Base-by-base conservation (phyloP, 371 early-diverging fungal species). In the Rhizopus microsporus region DNA sequence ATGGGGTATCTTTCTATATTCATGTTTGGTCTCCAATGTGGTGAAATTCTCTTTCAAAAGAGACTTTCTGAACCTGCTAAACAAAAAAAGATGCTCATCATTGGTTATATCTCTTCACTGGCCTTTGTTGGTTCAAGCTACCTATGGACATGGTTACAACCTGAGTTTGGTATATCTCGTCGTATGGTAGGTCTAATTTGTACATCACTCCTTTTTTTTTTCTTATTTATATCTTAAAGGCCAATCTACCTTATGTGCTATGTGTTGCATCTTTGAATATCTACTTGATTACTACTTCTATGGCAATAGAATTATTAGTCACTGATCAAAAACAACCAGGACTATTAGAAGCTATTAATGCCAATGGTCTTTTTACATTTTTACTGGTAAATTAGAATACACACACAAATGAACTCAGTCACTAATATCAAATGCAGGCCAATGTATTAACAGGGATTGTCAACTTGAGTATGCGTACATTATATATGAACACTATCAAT, bases 1-100 rank as follows among this genome's bases (percentile, higher is more conserved):
- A 55, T 78, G 47, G 94, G 98, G 2, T 96, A 94, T 65, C 67
- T 91, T 45, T 68, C 90, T 1, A 90, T 95, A 32, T 94, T 89
- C 62, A 68, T 93, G 53, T 72, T 88, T 51, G 89, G 88, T 1
- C 67, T 89, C 31, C 85, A 88, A 48, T 73, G 83, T 5, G 92
- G 91, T 1, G 61, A 42, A 0, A 34, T 67, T 33, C 51, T 74
- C 2, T 76, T 78, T n/a, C 45, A 15, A 54, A 23, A 23, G 23
- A 23, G 23, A 1, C 23, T 23, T 23, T 23, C 23, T 23, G 23
- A 23, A 23, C 23, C 23, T 23, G 23, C 23, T 23, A 23, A 23
- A 23, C 23, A 23, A 23, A 23, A 23, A 23, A 23, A 23, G 23
- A 23, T 23, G 23, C 23, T 23, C 23, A 23, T 23, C 23, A 23